These are phyloP conservation scores for Kluyveromyces wickerhamii DNA, from an alignment of 805 yeast genomes.

Conservation along the genomic window DNA sequence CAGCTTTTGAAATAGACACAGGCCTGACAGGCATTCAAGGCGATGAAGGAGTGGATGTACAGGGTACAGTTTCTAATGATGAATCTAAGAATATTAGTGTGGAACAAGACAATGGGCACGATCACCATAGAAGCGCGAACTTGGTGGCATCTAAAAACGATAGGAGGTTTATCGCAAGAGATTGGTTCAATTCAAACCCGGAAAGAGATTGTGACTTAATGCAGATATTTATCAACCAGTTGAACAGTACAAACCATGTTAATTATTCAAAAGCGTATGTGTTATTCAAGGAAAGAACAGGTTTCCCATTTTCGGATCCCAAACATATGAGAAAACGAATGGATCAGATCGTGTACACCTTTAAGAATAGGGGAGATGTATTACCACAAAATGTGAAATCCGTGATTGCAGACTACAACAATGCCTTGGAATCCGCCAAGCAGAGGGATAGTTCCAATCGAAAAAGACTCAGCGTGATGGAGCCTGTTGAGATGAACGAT, in stretches of 20 bases:
- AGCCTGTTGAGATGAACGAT: conserved; percentile 4
- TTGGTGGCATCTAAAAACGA: not conserved
- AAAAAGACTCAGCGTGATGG: conserved; percentile 4
- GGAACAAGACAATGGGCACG: not conserved
- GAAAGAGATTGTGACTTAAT: conserved; percentile 5
- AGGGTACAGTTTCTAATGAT: not conserved
- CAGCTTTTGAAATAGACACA: conserved; percentile 10
- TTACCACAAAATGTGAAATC: conserved; percentile 3
- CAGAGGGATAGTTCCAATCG: conserved; percentile 5
- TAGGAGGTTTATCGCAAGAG: conserved; percentile 4
- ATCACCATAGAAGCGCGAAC: not conserved
- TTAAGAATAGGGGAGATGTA: conserved; percentile 3
- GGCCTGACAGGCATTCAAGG: conserved; percentile 4
- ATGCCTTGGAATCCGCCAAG: conserved; percentile 4
- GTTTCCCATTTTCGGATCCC: conserved; percentile 5
- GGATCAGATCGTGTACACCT: conserved; percentile 5
- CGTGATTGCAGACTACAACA: conserved; percentile 4
- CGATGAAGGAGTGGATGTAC: not conserved
- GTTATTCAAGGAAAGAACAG: conserved; percentile 4
- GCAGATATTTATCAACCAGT: conserved; percentile 4
- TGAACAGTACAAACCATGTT: conserved; percentile 5
- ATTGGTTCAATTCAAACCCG: conserved; percentile 3
- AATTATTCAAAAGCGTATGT: conserved; percentile 5
- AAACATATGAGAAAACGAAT: conserved; percentile 5
- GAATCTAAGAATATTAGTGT: not conserved